A percentile compares a stretch with the other conserved stretches of the same genome.
Conservation (phyloP, 2,329 filamentous ascomycete species). For the Xylaria sp. region DNA sequence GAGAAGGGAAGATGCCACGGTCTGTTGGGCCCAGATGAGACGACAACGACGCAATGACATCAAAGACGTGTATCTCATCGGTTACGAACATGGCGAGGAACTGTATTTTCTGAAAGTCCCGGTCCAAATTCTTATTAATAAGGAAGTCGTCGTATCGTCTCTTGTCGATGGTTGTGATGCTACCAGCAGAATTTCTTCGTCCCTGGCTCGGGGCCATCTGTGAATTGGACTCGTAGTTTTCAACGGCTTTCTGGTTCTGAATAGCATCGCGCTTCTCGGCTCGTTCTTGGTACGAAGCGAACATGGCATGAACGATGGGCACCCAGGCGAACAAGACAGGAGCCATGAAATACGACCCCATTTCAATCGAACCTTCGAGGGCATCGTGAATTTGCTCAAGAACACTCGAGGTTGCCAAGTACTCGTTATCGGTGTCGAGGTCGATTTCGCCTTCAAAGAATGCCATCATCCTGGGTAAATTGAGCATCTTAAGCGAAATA, state of each 20-base stretch:
- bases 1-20: slow-evolving; percentile 44
- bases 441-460: slow-evolving; percentile 48
- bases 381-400: slow-evolving; percentile 68
- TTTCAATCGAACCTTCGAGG: slow-evolving; percentile 55
- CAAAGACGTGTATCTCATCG: slow-evolving; percentile 47
- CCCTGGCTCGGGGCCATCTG: slow-evolving; percentile 38
- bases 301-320: slow-evolving; percentile 66
- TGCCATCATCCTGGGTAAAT: slow-evolving; percentile 53
- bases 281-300: slow-evolving; percentile 55
- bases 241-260: slow-evolving; percentile 54
- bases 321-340: slow-evolving; percentile 79
- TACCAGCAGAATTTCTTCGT: slow-evolving; percentile 55
- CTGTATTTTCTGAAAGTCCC: slow-evolving; percentile 48
- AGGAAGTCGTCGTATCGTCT: slow-evolving; percentile 56
- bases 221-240: slow-evolving; percentile 47
- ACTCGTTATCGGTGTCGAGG: slow-evolving; percentile 44
- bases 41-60: slow-evolving; percentile 49
- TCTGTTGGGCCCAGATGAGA: slow-evolving; percentile 41
- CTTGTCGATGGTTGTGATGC: slow-evolving; percentile 57
- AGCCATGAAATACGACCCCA: slow-evolving; percentile 56
- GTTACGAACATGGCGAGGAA: slow-evolving; percentile 46
- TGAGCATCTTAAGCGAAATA: slow-evolving; percentile 67
- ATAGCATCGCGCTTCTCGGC: slow-evolving; percentile 56
- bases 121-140: slow-evolving; percentile 44
- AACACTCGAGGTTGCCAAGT: slow-evolving; percentile 63